Percentiles rank a stretch among this genome's conserved stretches.
phyloP scores from a whole-genome alignment of 108 stramenopile species.

The Thalassiosira profunda region DNA sequence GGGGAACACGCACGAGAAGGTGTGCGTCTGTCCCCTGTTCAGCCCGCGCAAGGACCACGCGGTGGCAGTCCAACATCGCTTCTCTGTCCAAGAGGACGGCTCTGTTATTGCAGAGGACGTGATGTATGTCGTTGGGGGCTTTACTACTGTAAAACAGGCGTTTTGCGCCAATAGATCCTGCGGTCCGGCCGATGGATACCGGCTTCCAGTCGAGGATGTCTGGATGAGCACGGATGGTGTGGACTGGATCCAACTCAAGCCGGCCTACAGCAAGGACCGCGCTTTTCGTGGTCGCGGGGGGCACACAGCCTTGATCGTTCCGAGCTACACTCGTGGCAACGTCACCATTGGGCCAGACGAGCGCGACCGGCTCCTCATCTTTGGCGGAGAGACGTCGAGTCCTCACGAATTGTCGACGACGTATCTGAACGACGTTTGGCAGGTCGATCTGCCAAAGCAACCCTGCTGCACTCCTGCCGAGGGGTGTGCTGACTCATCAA shows the following conservation, averaged over 20 bases:
- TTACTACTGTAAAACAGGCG: conserved; percentile 49
- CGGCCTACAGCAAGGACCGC: conserved; percentile 30
- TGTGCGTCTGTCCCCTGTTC: conserved; percentile 85
- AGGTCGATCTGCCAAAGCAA: conserved; percentile 44
- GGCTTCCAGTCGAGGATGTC: conserved; percentile 70
- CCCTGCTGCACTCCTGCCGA: conserved; percentile 36
- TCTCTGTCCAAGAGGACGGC: conserved; percentile 26
- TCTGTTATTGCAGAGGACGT: conserved; percentile 46
- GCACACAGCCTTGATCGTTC: conserved; percentile 39
- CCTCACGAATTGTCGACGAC: conserved; percentile 22
- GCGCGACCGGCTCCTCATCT: conserved; percentile 41
- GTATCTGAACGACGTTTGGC: conserved; percentile 81
- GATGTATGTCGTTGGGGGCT: conserved; percentile 79
- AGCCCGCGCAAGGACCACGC: conserved; percentile 69
- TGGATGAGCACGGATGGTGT: conserved; percentile 69
- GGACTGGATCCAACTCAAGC: conserved; percentile 60
- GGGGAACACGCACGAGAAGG: conserved; percentile 34
- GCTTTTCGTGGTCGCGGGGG: conserved; percentile 46
- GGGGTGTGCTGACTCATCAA: conserved; percentile 5
- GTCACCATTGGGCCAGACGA: background rate
- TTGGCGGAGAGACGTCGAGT: conserved; percentile 53
- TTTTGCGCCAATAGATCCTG: conserved; percentile 69
- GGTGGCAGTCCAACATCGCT: conserved; percentile 57
- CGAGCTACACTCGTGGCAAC: background rate
- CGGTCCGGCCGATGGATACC: conserved; percentile 67